Percentiles rank a stretch among this genome's conserved stretches.
Conservation (phyloP, 345 rosid species). For the Eucalyptus cladocalyx region DNA sequence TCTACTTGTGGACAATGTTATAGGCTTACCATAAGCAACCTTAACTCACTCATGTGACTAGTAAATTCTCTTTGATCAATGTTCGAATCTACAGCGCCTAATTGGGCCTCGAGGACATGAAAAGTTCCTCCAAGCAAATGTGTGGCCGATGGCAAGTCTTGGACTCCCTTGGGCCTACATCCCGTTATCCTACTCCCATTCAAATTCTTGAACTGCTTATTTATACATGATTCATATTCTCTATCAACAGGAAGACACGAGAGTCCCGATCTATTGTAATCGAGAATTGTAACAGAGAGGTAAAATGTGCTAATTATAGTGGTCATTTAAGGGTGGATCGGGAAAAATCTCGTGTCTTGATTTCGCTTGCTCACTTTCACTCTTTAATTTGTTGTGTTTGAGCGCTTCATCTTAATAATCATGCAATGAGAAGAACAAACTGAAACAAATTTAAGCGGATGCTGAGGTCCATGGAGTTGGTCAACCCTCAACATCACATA, state of each 20-base stretch:
- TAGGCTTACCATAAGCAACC: neutral
- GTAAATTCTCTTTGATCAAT: neutral
- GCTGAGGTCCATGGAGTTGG: neutral
- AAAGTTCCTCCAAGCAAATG: neutral
- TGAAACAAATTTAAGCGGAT: neutral
- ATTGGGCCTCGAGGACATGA: neutral
- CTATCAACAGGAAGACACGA: rapidly evolving
- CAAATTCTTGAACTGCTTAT: neutral
- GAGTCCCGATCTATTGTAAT: neutral
- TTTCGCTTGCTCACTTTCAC: neutral
- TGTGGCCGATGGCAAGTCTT: neutral
- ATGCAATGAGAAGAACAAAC: neutral
- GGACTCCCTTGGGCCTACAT: neutral
- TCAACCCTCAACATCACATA: neutral
- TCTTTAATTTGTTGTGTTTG: neutral
- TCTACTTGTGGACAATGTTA: neutral
- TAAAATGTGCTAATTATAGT: neutral
- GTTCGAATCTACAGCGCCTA: neutral
- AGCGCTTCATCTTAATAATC: neutral
- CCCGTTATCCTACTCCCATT: neutral
- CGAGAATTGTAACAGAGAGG: rapidly evolving
- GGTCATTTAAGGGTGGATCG: neutral
- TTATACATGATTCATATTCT: neutral
- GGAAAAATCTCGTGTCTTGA: neutral
- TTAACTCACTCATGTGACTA: neutral